Percentiles rank a stretch among this genome's conserved stretches.
These are phyloP conservation scores for maize (Zea mays) DNA, from an alignment of 176 grass and related monocot genomes.

Conservation along the genomic window DNA sequence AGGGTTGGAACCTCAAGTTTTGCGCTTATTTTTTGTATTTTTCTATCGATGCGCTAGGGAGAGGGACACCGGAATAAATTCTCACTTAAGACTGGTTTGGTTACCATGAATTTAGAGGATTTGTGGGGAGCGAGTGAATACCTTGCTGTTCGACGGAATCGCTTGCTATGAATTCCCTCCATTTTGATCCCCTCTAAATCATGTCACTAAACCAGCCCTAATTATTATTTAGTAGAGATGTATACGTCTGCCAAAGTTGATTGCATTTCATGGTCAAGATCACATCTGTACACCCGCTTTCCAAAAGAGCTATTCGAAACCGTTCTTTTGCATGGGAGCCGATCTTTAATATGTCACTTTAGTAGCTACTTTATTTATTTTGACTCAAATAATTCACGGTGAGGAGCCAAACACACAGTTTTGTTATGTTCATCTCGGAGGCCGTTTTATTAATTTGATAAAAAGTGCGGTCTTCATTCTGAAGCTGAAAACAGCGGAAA, in stretches of 20 bases:
- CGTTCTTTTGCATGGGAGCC: slow-evolving; percentile 25
- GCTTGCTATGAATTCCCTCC: too few relatives aligned
- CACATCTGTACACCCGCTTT: not conserved
- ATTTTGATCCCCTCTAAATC: too few relatives aligned
- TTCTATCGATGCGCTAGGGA: too few relatives aligned
- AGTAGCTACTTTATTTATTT: not conserved
- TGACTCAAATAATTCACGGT: not conserved
- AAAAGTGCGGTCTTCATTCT: not conserved
- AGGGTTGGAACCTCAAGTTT: too few relatives aligned
- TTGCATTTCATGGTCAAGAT: slow-evolving; percentile 24
- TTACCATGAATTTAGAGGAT: too few relatives aligned
- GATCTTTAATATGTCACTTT: slow-evolving; percentile 27
- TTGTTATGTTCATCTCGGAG: not conserved
- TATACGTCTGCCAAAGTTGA: slow-evolving; percentile 10
- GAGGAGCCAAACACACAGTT: slow-evolving; percentile 4
- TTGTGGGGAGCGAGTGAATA: too few relatives aligned
- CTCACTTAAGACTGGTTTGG: too few relatives aligned
- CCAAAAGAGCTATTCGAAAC: slow-evolving; percentile 10
- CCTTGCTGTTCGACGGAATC: too few relatives aligned
- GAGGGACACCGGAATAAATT: too few relatives aligned
- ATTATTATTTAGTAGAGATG: not conserved
- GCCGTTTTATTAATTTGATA: not conserved
- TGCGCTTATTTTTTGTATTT: too few relatives aligned
- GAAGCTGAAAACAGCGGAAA: not conserved
- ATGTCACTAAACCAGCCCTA: too few relatives aligned